These are phyloP conservation scores for Podosphaera xanthii DNA, from an alignment of 2,329 filamentous ascomycete genomes.

Conservation along the genomic window DNA sequence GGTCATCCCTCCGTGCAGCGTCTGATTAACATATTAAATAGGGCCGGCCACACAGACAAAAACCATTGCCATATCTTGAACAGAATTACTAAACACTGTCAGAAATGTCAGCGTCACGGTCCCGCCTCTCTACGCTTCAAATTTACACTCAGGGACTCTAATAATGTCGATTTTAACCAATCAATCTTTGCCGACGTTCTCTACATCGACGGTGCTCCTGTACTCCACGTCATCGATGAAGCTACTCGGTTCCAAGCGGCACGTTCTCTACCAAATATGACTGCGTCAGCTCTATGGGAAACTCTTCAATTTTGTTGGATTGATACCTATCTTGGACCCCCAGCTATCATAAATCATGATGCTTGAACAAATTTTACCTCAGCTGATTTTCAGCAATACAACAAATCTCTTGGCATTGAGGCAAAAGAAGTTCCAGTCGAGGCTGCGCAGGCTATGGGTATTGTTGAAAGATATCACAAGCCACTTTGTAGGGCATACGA, in stretches of 20 bases:
- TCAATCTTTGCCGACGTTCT: slow-evolving; percentile 2
- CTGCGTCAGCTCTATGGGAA: background rate
- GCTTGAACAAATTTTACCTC: background rate
- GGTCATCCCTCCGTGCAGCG: background rate
- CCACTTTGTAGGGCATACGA: background rate
- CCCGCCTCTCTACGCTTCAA: background rate
- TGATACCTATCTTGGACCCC: background rate
- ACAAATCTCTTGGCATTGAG: background rate
- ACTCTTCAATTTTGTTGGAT: too few species aligned
- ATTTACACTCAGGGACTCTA: background rate
- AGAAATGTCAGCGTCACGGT: background rate
- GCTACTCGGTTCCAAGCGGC: background rate
- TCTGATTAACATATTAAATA: background rate
- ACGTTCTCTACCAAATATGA: background rate
- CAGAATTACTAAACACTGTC: background rate
- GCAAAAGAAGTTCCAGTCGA: background rate
- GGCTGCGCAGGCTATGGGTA: background rate
- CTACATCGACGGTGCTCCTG: background rate
- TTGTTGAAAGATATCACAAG: background rate
- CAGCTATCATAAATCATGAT: background rate
- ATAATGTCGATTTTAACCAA: slow-evolving; percentile 1
- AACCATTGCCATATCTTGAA: background rate
- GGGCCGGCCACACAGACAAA: background rate
- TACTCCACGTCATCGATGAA: slow-evolving; percentile 1
- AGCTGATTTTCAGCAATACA: background rate